These are phyloP conservation scores for Escovopsis sp. DNA, from an alignment of 2,329 filamentous ascomycete genomes.

Conservation along the genomic window DNA sequence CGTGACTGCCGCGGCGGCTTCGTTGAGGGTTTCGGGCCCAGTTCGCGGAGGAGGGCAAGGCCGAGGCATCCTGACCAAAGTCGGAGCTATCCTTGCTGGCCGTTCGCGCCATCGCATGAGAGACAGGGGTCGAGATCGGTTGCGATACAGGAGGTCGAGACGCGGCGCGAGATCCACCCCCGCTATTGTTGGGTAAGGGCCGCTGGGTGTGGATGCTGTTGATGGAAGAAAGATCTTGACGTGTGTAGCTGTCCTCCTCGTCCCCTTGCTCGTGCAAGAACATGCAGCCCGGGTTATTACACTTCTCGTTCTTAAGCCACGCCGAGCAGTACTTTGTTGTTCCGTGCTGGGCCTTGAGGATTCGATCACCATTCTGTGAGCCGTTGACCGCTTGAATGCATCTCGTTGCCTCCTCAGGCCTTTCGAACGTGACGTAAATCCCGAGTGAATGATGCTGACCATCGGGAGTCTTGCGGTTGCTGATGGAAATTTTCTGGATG, in stretches of 20 bases:
- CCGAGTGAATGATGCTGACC: constrained; percentile 76
- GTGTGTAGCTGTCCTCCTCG: constrained; percentile 89
- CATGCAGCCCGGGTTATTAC: constrained; percentile 93
- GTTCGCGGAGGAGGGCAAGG: constrained; percentile 82
- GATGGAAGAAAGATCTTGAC: constrained; percentile 87
- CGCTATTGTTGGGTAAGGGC: constrained; percentile 37
- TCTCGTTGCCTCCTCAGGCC: constrained; percentile 72
- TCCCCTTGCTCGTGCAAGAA: constrained; percentile 97
- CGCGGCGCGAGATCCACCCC: constrained; percentile 35
- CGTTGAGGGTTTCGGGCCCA: constrained; percentile 65
- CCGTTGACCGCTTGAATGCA: constrained; percentile 91
- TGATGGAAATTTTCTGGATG: constrained; percentile 97
- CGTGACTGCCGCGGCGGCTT: constrained; percentile 60
- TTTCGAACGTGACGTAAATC: constrained; percentile 96
- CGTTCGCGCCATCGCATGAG: constrained; percentile 57
- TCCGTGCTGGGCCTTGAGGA: constrained; percentile 63
- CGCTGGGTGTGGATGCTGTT: constrained; percentile 76
- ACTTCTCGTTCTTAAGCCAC: constrained; percentile 85
- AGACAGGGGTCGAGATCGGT: constrained; percentile 23
- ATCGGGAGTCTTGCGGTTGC: constrained; percentile 70
- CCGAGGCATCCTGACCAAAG: constrained; percentile 62
- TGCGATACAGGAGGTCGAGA: constrained; percentile 34
- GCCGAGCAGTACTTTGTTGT: constrained; percentile 99
- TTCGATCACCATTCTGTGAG: constrained; percentile 75
- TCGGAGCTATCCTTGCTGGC: constrained; percentile 65